Base-by-base conservation (phyloP, 2,329 filamentous ascomycete species). In the Trichoderma sp. region DNA sequence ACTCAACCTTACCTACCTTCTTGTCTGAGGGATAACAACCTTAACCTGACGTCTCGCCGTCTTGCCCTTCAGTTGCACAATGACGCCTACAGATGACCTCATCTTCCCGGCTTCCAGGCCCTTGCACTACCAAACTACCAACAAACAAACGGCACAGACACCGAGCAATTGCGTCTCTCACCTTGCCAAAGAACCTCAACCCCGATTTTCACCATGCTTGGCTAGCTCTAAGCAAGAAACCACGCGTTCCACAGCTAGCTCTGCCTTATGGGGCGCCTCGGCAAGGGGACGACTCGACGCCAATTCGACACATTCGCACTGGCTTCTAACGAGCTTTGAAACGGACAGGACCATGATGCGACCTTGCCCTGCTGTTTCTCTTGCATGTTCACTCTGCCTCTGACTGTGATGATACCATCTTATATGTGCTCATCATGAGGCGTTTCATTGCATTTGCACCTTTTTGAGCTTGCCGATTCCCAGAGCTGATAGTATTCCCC, bases 81-180 rank as follows among this genome's bases (percentile, higher is more conserved):
- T 30, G n/a, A 60, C 50, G 44, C 47, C 51, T 47, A 43, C 19
- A 43, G 48, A 59, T 59, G 57, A 60, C 57, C 39, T 55, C 51
- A 55, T 55, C 30, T 9, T 39, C 34, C 10, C 34, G 34, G 41
- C 30, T 39, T 39, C 34, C 34, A 12, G 34, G 34, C 10, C 10
- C 10, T 14, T 39, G 43, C 51, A 24, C 19, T 7, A 21, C 30
- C 30, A 7, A 21, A n/a, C n/a, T n/a, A n/a, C 28, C 30, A 41
- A 19, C 30, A 41, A 30, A 55, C 19, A 30, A 30, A 9, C 21
- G 10, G 30, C 30, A 55, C 30, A 14, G 34, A 48, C 30, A 51
- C n/a, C 17, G 24, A 51, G 48, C 24, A 28, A 50, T 34, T 6
- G 28, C 28, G 5, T 7, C 28, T 30, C 28, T 30, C 28, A 30